phyloP scores from a whole-genome alignment of 1,139 yeast species.

The Saccharomycopsis hybrid region DNA sequence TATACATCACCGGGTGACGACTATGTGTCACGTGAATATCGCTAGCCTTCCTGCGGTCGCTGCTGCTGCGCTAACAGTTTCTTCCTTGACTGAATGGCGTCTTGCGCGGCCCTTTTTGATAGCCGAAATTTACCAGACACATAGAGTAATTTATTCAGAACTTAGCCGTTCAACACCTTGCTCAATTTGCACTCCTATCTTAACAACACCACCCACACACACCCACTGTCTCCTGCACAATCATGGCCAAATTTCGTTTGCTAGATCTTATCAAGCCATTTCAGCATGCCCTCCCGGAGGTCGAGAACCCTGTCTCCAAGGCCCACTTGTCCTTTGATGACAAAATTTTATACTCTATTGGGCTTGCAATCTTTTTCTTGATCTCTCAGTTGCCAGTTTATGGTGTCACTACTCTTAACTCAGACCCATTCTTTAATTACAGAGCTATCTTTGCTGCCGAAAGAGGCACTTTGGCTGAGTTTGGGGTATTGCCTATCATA shows the following conservation, averaged over 20 bases:
- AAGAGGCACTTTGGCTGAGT: conserved; percentile 72
- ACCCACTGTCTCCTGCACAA: too few species aligned
- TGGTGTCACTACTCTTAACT: conserved; percentile 50
- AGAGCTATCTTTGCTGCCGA: conserved; percentile 76
- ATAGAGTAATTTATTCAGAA: too few species aligned
- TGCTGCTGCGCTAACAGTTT: too few species aligned
- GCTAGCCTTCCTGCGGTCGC: too few species aligned
- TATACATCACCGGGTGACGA: too few species aligned
- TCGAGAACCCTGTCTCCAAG: conserved; percentile 67
- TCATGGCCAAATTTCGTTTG: conserved; percentile 48
- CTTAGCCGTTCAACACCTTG: too few species aligned
- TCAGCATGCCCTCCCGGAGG: conserved; percentile 75
- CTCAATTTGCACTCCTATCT: too few species aligned
- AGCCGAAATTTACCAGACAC: too few species aligned
- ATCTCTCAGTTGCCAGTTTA: conserved; percentile 65
- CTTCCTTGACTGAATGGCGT: too few species aligned
- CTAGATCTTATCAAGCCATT: conserved; percentile 83
- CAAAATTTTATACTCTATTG: conserved; percentile 71
- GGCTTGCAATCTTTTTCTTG: conserved; percentile 58
- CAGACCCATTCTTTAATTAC: conserved; percentile 67
- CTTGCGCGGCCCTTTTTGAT: too few species aligned
- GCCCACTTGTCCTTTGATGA: conserved; percentile 55
- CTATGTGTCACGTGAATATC: too few species aligned
- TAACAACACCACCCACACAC: too few species aligned
- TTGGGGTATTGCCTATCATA: conserved; percentile 68